A percentile compares a stretch with the other conserved stretches of the same genome.
These are phyloP conservation scores for Neoboletus magnificus DNA, from an alignment of 768 basidiomycete species.

Conservation along the genomic window DNA sequence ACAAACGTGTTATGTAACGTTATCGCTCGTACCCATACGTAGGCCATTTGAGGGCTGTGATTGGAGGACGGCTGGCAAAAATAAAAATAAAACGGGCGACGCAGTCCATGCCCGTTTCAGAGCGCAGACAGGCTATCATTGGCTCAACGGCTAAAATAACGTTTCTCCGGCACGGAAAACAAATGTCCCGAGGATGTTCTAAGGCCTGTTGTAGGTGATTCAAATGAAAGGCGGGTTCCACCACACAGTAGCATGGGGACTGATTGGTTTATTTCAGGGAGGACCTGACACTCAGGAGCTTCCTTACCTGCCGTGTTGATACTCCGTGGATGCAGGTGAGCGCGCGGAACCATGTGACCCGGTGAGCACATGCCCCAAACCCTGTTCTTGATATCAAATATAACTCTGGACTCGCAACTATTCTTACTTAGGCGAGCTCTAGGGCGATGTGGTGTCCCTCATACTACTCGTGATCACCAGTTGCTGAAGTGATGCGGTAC, in stretches of 20 bases:
- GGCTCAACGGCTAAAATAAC: too few species aligned
- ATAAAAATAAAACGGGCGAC: too few species aligned
- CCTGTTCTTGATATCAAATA: neutral
- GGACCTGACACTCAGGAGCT: neutral
- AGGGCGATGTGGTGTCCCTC: neutral
- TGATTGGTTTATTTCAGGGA: neutral
- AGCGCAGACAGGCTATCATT: too few species aligned
- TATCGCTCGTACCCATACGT: too few species aligned
- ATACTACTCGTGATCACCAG: neutral
- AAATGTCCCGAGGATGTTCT: neutral
- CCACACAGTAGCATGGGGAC: neutral
- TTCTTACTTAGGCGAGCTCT: neutral
- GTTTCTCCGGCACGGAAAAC: neutral
- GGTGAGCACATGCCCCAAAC: neutral
- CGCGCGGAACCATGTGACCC: neutral
- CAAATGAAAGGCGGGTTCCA: neutral
- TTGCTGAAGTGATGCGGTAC: too few species aligned
- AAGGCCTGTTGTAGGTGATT: neutral
- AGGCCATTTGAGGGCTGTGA: too few species aligned
- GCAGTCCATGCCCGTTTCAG: too few species aligned
- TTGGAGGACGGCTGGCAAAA: too few species aligned
- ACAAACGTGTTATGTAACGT: too few species aligned
- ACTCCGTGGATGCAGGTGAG: neutral
- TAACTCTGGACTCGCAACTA: neutral
- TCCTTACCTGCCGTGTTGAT: neutral